Evolutionary conservation across 495 filamentous ascomycete species (phyloP).

Genomic region (Poronia punctata): DNA sequence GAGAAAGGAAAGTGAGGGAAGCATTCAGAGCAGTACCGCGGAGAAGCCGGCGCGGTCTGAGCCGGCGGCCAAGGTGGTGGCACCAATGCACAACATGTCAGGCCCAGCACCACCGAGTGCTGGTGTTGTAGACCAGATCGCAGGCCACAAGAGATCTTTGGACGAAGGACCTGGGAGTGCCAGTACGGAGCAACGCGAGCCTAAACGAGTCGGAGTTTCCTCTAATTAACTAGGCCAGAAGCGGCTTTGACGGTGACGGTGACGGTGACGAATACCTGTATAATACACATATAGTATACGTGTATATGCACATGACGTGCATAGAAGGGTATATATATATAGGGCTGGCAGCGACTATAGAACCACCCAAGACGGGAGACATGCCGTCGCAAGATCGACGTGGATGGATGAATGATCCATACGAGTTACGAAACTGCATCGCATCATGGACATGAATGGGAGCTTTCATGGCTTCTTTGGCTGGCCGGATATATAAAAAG

Average conservation of each 20-base stretch:
- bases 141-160: constrained; percentile 22
- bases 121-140: constrained; percentile 24
- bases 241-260: not conserved
- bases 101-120: constrained; percentile 25
- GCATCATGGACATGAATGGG: not conserved
- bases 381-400: not conserved
- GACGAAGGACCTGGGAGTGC: constrained; percentile 22
- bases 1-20: constrained; percentile 4
- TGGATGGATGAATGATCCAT: constrained; percentile 4
- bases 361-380: too few species aligned
- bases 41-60: constrained; percentile 1
- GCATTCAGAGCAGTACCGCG: not conserved
- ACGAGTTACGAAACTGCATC: constrained; percentile 11
- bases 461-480: too few species aligned
- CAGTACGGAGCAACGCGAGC: constrained; percentile 22
- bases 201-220: constrained; percentile 18
- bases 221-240: not conserved
- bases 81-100: constrained; percentile 17
- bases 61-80: not conserved
- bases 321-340: too few species aligned
- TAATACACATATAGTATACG: too few species aligned
- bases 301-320: too few species aligned
- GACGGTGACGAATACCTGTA: not conserved
- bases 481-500: too few species aligned
- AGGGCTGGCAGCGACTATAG: too few species aligned